Base-by-base conservation (phyloP, 148 eudicot genomes). In the Fagopyrum homotropicum region DNA sequence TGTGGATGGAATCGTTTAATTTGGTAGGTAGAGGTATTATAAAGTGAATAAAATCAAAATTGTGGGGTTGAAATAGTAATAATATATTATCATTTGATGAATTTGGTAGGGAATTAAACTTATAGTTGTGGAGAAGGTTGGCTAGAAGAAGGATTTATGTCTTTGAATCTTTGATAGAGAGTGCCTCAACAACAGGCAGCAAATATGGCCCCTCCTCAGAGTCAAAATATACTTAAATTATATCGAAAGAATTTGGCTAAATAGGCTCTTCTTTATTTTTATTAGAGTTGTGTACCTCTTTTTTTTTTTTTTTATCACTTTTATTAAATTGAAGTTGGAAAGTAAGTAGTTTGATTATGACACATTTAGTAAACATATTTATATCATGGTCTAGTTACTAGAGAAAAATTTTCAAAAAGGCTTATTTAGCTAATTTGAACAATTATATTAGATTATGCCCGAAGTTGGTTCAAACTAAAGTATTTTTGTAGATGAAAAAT, bases 141-240 rank as follows among this genome's bases (percentile, higher is more conserved):
- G 11, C 40, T 66, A 66, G 47, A 14, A 40, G 71, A 43, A 66
- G 71, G 19, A 66, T 66, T 12, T 66, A 12, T 66, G 71, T 66
- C 71, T 66, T 2, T 49, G 52, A 49, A 8, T 9, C 1, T 2
- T 0, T 66, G 71, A 15, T 66, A 45, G 45, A 30, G 11, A 17
- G n/a, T 40, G 71, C 46, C 70, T 64, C n/a, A 63, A 35, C 9
- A 30, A 22, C 35, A 63, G 69, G 16, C 44, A 29, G 7, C 69
- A 14, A 40, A 64, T 7, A 11, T 64, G 70, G 70, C 70, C 70
- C 70, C 70, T 64, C 46, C 46, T 40, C 45, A n/a, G 26, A 22
- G 26, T 22, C 26, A 22, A 22, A 22, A 22, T 22, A 22, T 22
- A n/a, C n/a, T n/a, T n/a, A 64, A 63, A 5, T 12, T 8, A n/a